Evolutionary conservation across 2,329 filamentous ascomycete genomes (phyloP).

Genomic region (Lecanoromycetidae sp.): DNA sequence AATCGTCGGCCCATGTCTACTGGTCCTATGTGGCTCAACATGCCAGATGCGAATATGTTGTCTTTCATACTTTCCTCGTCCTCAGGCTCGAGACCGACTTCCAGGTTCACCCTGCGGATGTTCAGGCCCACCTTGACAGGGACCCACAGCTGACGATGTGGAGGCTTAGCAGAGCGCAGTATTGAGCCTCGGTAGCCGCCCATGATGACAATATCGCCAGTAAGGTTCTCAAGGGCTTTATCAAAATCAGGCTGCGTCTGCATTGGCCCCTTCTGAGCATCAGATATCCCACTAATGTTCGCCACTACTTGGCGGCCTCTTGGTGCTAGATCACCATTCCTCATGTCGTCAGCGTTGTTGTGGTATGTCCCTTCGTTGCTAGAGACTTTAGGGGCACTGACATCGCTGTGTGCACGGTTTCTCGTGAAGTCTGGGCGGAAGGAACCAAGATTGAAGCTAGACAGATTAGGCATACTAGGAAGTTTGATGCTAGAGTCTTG

Average conservation of each 20-base stretch:
- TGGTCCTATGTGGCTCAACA: slow-evolving; percentile 82
- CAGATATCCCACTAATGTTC: neutral
- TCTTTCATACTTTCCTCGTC: slow-evolving; percentile 77
- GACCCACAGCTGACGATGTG: slow-evolving; percentile 83
- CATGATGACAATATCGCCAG: slow-evolving; percentile 75
- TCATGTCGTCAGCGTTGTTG: neutral
- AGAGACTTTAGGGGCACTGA: slow-evolving; percentile 7
- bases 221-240: slow-evolving; percentile 54
- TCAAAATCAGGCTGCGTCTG: slow-evolving; percentile 34
- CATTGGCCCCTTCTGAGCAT: slow-evolving; percentile 11
- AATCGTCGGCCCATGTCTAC: slow-evolving; percentile 78
- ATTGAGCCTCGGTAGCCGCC: slow-evolving; percentile 86
- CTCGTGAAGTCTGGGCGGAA: slow-evolving; percentile 28
- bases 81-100: slow-evolving; percentile 67
- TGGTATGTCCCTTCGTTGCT: slow-evolving; percentile 13
- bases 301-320: neutral
- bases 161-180: slow-evolving; percentile 68
- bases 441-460: slow-evolving; percentile 31
- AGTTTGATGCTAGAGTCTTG: slow-evolving; percentile 68
- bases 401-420: slow-evolving; percentile 25
- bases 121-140: slow-evolving; percentile 88
- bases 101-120: slow-evolving; percentile 79
- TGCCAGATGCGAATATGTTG: slow-evolving; percentile 71
- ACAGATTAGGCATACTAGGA: slow-evolving; percentile 32
- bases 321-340: neutral